Base-by-base conservation (phyloP, 495 filamentous ascomycete genomes). In the Xylaria flabelliformis region DNA sequence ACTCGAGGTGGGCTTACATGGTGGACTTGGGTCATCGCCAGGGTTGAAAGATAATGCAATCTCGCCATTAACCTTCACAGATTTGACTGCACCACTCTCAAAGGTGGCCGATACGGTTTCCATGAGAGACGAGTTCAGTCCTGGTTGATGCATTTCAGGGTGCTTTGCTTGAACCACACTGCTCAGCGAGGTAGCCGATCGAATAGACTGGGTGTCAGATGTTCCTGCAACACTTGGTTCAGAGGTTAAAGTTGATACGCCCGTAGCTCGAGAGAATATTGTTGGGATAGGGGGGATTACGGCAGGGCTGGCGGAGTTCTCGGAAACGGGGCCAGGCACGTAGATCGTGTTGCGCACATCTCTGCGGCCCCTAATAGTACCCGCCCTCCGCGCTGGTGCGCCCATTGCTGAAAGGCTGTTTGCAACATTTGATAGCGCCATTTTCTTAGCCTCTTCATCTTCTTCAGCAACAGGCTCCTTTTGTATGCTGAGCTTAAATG, bases 391-490 rank as follows among this genome's bases (percentile, higher is more conserved):
- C 74, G 87, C 84, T 19, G 91, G 89, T 56, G 88, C 75, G 75
- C 85, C 86, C 86, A 84, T 80, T 72, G 80, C 80, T 1, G 81
- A 82, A 32, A 99, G 83, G 13, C 93, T 93, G 76, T 92, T 94
- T n/a, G 95, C 94, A 76, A 97, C 94, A 74, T 92, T 95, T 56
- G 94, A 93, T 77, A 98, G 85, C 1, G 97, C 96, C 55, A 92
- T 91, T 64, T 83, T 81, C 80, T 96, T 90, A 3, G 93, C 93
- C 79, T 97, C 94, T 67, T 86, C 90, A 74, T 95, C 93, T 78
- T 98, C 96, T 81, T 99, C 96, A 26, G 90, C 90, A 69, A 99
- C 97, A 1, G 97, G 95, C 71, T 97, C 92, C 73, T 94, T 94
- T 72, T 93, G 88, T 73, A 99, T 99, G 71, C 91, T 96, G 34